Evolutionary conservation across 306 rosid genomes (phyloP).

Genomic region (Dryas alaskensis): DNA sequence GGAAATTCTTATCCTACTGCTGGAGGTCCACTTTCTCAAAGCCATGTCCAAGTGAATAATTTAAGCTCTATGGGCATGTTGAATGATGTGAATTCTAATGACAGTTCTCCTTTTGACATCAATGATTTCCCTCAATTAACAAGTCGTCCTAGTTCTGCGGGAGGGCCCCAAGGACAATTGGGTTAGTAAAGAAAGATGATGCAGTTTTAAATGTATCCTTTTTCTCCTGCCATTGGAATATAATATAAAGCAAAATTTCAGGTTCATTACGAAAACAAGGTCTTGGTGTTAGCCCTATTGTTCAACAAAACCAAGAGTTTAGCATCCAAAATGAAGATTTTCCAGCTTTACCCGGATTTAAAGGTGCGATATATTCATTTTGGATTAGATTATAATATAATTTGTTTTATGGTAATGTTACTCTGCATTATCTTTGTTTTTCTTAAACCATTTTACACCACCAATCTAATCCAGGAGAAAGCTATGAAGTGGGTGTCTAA

Average conservation of each 20-base stretch:
- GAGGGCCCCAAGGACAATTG: constrained; percentile 96
- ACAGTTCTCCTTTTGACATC: constrained; percentile 81
- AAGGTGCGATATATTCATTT: constrained; percentile 58
- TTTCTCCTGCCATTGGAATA: background rate
- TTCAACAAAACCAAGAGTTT: constrained; percentile 96
- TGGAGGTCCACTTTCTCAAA: constrained; percentile 88
- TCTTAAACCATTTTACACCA: background rate
- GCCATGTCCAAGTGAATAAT: constrained; percentile 58
- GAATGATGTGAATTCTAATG: constrained; percentile 83
- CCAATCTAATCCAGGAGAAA: background rate
- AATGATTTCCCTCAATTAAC: constrained; percentile 92
- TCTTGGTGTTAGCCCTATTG: constrained; percentile 88
- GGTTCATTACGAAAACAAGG: constrained; percentile 98
- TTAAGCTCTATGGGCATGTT: constrained; percentile 54
- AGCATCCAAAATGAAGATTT: constrained; percentile 98
- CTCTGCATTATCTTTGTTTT: background rate
- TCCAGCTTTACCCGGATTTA: constrained; percentile 96
- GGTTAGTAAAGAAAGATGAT: constrained; percentile 41
- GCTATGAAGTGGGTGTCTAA: background rate
- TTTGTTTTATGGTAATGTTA: background rate
- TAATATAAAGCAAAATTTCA: constrained; percentile 38
- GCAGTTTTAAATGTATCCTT: background rate
- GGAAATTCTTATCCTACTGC: constrained; percentile 33
- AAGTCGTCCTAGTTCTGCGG: constrained; percentile 96
- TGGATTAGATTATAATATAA: background rate